These are phyloP conservation scores for Plasmodium yoelii DNA, from an alignment of 169 alveolate species.

Conservation along the genomic window DNA sequence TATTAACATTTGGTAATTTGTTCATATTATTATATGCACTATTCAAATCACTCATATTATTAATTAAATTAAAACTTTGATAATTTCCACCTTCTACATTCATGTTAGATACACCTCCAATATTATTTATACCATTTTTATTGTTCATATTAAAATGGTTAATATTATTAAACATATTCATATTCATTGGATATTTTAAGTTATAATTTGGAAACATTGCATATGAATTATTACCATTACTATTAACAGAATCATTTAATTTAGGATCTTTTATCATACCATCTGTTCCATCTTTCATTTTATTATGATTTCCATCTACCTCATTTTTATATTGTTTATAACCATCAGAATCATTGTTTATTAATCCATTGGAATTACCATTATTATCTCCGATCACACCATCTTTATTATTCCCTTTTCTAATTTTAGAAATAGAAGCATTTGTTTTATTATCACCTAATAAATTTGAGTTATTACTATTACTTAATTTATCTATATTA, in stretches of 20 bases:
- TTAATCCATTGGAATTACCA: constrained; percentile 14
- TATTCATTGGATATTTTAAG: constrained; percentile 51
- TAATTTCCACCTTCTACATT: neutral
- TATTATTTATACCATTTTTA: neutral
- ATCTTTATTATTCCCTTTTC: neutral
- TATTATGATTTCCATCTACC: constrained; percentile 5
- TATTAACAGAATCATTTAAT: neutral
- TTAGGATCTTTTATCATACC: neutral
- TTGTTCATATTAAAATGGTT: constrained; percentile 3
- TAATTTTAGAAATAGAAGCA: neutral
- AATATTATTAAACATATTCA: constrained; percentile 35
- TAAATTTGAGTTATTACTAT: neutral
- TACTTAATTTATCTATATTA: neutral
- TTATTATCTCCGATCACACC: neutral
- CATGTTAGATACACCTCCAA: no score
- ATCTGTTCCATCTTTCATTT: constrained; percentile 10
- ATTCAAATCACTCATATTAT: constrained; percentile 2
- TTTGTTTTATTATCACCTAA: neutral
- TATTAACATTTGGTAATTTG: constrained; percentile 11
- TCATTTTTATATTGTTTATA: constrained; percentile 30
- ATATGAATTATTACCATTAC: constrained; percentile 23
- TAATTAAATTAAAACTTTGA: constrained; percentile 16
- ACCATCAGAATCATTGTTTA: neutral
- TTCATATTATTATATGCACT: constrained; percentile 5
- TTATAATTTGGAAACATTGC: constrained; percentile 52